Percentiles rank a stretch among this genome's conserved stretches.
phyloP scores from a whole-genome alignment of 208 protist genomes.

The Crithidia bombi region DNA sequence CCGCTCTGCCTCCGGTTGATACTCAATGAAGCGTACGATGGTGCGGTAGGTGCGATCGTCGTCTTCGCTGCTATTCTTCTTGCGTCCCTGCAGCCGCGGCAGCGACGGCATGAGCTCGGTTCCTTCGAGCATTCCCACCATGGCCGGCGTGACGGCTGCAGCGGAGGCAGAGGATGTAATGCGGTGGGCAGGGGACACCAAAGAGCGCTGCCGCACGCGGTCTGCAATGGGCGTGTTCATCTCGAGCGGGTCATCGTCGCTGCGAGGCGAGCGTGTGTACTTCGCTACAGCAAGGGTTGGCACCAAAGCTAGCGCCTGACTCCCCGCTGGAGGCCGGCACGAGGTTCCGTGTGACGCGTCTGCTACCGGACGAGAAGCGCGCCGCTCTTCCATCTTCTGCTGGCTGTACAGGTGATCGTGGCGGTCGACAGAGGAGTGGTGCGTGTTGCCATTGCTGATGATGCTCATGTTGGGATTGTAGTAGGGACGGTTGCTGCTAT shows the following conservation, averaged over 20 bases:
- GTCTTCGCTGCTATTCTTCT: slow-evolving; percentile 31
- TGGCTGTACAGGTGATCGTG: slow-evolving; percentile 23
- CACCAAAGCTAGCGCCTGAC: background rate
- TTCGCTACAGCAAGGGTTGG: slow-evolving; percentile 13
- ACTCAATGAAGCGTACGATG: slow-evolving; percentile 68
- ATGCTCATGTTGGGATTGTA: background rate
- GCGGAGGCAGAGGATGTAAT: background rate
- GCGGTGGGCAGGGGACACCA: background rate
- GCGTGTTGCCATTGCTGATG: background rate
- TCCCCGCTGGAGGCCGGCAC: background rate
- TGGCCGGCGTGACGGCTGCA: background rate
- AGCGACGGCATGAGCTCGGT: slow-evolving; percentile 72
- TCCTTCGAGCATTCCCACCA: slow-evolving; percentile 44
- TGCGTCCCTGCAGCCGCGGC: slow-evolving; percentile 69
- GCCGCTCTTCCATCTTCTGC: slow-evolving; percentile 16
- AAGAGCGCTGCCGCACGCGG: slow-evolving; percentile 17
- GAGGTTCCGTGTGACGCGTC: background rate
- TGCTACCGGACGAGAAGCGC: slow-evolving; percentile 2
- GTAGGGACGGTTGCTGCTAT: background rate
- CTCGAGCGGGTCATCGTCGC: slow-evolving; percentile 28
- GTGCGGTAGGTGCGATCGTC: slow-evolving; percentile 57
- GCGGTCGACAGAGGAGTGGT: background rate
- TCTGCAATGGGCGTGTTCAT: slow-evolving; percentile 33
- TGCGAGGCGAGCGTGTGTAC: slow-evolving; percentile 34
- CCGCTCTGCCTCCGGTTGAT: slow-evolving; percentile 50